Conservation (phyloP, 768 basidiomycete species). For the Baorangia bicolor region DNA sequence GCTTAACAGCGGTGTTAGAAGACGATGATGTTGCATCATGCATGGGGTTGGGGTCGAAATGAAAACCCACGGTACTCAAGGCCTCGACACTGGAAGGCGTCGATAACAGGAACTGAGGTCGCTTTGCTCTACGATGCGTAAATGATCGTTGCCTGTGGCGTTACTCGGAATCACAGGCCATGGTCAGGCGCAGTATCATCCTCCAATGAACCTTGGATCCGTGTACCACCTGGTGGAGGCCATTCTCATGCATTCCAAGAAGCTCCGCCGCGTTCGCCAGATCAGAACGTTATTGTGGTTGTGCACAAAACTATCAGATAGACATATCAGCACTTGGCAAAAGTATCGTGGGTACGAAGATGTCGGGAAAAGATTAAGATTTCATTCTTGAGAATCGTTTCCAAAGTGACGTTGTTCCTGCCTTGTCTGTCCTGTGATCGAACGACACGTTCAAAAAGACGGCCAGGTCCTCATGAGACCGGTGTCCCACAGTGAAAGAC, state of each 20-base stretch:
- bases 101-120: constrained; percentile 6
- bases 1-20: not conserved
- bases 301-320: constrained; percentile 7
- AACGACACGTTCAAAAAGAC: constrained; percentile 1
- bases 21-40: not conserved
- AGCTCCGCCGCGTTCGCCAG: not conserved
- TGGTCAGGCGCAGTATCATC: constrained; percentile 6
- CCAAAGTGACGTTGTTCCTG: not conserved
- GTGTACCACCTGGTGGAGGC: not conserved
- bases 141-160: constrained; percentile 19
- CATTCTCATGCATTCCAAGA: constrained; percentile 23
- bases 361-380: not conserved
- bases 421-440: constrained; percentile 1
- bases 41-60: not conserved
- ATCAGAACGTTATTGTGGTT: constrained; percentile 5
- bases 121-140: not conserved
- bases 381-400: constrained; percentile 11
- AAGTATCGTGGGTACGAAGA: constrained; percentile 11
- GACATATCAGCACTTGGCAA: constrained; percentile 7
- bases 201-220: constrained; percentile 7
- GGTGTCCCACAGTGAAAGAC: constrained; percentile 6
- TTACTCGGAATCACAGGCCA: not conserved
- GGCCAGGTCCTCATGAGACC: not conserved
- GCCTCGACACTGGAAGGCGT: not conserved
- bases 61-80: not conserved